Evolutionary conservation across 164 flowering plant genomes (phyloP).

Genomic region (Vitis rotundifolia): DNA sequence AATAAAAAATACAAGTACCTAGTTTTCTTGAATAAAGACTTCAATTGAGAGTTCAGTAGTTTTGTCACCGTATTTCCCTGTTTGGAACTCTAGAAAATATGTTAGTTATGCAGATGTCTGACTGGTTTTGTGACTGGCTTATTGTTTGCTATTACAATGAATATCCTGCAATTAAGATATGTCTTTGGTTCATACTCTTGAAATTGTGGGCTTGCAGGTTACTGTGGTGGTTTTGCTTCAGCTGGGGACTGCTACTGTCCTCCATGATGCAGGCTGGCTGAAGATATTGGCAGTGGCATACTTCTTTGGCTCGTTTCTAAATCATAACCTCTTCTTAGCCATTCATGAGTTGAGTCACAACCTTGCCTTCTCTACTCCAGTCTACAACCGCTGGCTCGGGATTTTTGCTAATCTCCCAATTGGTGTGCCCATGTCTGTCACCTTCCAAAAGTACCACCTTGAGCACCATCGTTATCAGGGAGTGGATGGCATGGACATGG

Average conservation of each 20-base stretch:
- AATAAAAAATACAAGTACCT: too few species aligned
- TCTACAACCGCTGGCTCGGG: slow-evolving; percentile 90
- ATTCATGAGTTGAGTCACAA: slow-evolving; percentile 98
- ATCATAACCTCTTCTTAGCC: slow-evolving; percentile 95
- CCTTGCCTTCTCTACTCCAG: slow-evolving; percentile 90
- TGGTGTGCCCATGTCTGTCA: slow-evolving; percentile 94
- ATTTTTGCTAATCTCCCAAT: slow-evolving; percentile 96
- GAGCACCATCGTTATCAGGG: slow-evolving; percentile 96
- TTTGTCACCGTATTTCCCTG: too few species aligned
- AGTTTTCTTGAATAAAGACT: too few species aligned
- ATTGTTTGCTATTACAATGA: not conserved
- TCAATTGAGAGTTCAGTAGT: too few species aligned
- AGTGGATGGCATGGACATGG: slow-evolving; percentile 93
- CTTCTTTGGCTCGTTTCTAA: slow-evolving; percentile 92
- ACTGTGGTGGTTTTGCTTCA: slow-evolving; percentile 73
- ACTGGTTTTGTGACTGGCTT: too few species aligned
- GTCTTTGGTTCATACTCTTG: not conserved
- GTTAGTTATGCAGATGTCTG: too few species aligned
- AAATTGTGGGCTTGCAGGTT: slow-evolving; percentile 52
- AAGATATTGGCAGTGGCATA: slow-evolving; percentile 76
- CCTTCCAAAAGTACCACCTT: slow-evolving; percentile 95
- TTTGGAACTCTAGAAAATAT: too few species aligned
- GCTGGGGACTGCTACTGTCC: slow-evolving; percentile 73
- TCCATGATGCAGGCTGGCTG: slow-evolving; percentile 60
- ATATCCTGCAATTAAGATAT: not conserved